These are phyloP conservation scores for Letharia lupina DNA, from an alignment of 495 filamentous ascomycete genomes.

Conservation along the genomic window DNA sequence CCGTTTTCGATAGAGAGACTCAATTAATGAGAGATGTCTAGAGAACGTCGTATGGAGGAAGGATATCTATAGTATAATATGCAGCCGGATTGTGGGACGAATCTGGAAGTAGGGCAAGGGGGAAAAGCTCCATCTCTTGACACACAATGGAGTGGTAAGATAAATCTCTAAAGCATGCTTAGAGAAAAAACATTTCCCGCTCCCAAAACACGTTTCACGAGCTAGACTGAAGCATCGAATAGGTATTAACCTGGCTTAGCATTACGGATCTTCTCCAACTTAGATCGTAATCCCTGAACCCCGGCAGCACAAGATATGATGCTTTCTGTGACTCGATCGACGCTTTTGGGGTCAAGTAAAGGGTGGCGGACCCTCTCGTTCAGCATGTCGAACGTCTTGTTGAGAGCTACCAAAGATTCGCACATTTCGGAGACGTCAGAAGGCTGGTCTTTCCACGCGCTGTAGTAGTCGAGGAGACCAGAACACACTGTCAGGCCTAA, in stretches of 20 bases:
- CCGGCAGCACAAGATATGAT: background rate
- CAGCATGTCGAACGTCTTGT: slow-evolving; percentile 14
- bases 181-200: background rate
- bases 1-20: background rate
- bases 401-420: slow-evolving; percentile 8
- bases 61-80: too few species aligned
- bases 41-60: too few species aligned
- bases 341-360: background rate
- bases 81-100: background rate
- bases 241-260: background rate
- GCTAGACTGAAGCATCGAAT: background rate
- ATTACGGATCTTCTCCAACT: background rate
- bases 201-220: background rate
- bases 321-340: background rate
- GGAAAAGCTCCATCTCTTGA: background rate
- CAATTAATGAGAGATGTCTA: too few species aligned
- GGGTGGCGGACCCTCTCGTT: background rate
- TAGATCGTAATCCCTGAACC: background rate
- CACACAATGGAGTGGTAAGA: background rate
- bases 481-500: slow-evolving; percentile 27
- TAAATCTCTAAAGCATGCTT: background rate
- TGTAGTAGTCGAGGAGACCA: slow-evolving; percentile 24
- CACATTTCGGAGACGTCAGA: slow-evolving; percentile 12
- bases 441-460: slow-evolving; percentile 18
- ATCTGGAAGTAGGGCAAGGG: background rate